Base-by-base conservation (phyloP, 805 yeast species). In the Hanseniaspora singularis region DNA sequence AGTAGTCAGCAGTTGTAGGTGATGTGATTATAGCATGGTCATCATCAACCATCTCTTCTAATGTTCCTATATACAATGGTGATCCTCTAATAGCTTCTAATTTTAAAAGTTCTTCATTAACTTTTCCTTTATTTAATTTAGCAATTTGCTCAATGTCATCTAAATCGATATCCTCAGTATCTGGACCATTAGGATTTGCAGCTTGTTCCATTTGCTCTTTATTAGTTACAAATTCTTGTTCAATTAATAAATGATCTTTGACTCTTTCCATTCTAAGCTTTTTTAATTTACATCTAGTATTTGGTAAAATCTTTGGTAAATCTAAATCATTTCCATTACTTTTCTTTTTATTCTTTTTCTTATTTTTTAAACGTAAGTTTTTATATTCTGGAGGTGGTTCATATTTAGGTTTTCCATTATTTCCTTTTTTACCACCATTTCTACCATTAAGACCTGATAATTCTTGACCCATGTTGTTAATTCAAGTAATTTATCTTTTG, bases 1-100 rank as follows among this genome's bases (percentile, higher is more conserved):
- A 92, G 65, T 88, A 92, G 66, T 92, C 98, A 6, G 97, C 95
- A 19, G 97, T 96, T 11, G 95, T 86, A 6, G 94, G 79, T 46
- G 94, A 79, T 39, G 96, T 86, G 38, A 92, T 96, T 69, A 92
- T 92, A 16, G 98, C 98, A 65, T 92, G 98, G 62, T 92, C 98
- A 64, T 92, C 98, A 61, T 92, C 98, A 55, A 92, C 85, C 51
- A 92, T 85, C 68, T 92, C 98, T 62, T 92, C 98, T 57, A 92
- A 71, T 2, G 96, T 87, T 41, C 98, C 98, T 51, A 92, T 82
- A 33, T 95, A 81, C 83, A 92, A 81, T 49, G 98, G 98, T 37
- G 85, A 78, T 6, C 98, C 98, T 64, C 98, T 79, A 58, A 92
- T 74, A 55, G 88, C 96, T 61, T 92, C 97, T 49, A 92, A 81